Percentiles rank a stretch among this genome's conserved stretches.
Evolutionary conservation across 805 yeast species (phyloP).

Genomic region (Wickerhamomyces sydowiorum): DNA sequence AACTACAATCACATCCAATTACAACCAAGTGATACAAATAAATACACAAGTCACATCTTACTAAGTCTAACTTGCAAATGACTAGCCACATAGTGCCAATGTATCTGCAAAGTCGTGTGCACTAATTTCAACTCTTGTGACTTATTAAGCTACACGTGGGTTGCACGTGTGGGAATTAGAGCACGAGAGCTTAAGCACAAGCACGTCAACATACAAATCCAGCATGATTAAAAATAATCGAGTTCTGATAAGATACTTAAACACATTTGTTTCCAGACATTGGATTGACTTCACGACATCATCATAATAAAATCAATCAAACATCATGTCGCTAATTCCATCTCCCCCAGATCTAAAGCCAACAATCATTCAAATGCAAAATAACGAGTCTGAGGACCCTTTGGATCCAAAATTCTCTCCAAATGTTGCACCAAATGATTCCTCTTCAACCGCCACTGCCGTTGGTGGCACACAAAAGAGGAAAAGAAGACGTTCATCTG

Average conservation of each 20-base stretch:
- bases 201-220: too few species aligned
- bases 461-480: too few species aligned
- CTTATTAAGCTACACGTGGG: conserved; percentile 1
- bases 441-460: background rate
- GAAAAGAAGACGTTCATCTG: conserved; percentile 20
- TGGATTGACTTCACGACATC: background rate
- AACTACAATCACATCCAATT: too few species aligned
- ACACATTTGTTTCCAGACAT: background rate
- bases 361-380: conserved; percentile 38
- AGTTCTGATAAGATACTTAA: too few species aligned
- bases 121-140: background rate
- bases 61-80: too few species aligned
- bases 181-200: too few species aligned
- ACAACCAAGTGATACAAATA: too few species aligned
- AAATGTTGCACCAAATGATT: background rate
- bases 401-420: too few species aligned
- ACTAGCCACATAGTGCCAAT: background rate
- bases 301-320: background rate
- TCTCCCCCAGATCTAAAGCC: conserved; percentile 44
- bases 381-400: background rate
- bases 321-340: conserved; percentile 24
- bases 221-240: too few species aligned
- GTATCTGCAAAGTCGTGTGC: background rate
- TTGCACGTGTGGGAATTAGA: background rate
- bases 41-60: too few species aligned